Percentiles rank a stretch among this genome's conserved stretches.
These are phyloP conservation scores for Pythium apleroticum DNA, from an alignment of 352 stramenopile species.

Conservation along the genomic window DNA sequence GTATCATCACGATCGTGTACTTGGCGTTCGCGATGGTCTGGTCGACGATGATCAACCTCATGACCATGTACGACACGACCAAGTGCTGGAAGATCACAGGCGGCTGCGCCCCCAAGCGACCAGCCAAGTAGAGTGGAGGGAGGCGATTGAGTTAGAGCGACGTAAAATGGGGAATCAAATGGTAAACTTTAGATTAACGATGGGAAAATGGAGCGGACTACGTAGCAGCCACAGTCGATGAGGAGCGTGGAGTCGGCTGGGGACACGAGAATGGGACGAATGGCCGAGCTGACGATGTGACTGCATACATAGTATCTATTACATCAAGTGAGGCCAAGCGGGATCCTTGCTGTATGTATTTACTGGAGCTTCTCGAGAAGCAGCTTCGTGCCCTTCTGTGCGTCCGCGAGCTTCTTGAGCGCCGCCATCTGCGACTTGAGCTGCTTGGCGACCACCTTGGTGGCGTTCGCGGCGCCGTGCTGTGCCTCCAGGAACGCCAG, in stretches of 20 bases:
- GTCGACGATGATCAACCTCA: constrained; percentile 15
- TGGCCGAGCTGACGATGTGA: background rate
- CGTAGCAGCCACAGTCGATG: too few relatives aligned
- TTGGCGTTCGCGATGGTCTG: constrained; percentile 16
- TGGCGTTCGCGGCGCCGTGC: constrained; percentile 46
- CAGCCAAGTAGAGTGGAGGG: constrained; percentile 3
- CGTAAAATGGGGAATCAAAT: background rate
- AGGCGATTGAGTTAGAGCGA: too few relatives aligned
- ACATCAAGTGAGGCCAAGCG: constrained; percentile 7
- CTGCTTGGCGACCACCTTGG: constrained; percentile 54
- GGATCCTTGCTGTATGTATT: constrained; percentile 31
- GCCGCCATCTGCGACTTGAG: constrained; percentile 57
- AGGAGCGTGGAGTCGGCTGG: too few relatives aligned
- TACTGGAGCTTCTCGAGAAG: constrained; percentile 79
- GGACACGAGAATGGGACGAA: too few relatives aligned
- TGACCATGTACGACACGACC: constrained; percentile 55
- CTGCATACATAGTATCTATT: constrained; percentile 3
- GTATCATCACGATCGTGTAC: constrained; percentile 17
- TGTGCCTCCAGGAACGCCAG: constrained; percentile 78
- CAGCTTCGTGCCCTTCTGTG: constrained; percentile 80
- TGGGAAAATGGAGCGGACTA: background rate
- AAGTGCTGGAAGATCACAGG: constrained; percentile 65
- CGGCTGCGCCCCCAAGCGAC: constrained; percentile 29
- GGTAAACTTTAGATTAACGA: background rate
- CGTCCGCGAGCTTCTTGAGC: constrained; percentile 56